Evolutionary conservation across 2,329 filamentous ascomycete species (phyloP).

Genomic region (Escovopsis sp.): DNA sequence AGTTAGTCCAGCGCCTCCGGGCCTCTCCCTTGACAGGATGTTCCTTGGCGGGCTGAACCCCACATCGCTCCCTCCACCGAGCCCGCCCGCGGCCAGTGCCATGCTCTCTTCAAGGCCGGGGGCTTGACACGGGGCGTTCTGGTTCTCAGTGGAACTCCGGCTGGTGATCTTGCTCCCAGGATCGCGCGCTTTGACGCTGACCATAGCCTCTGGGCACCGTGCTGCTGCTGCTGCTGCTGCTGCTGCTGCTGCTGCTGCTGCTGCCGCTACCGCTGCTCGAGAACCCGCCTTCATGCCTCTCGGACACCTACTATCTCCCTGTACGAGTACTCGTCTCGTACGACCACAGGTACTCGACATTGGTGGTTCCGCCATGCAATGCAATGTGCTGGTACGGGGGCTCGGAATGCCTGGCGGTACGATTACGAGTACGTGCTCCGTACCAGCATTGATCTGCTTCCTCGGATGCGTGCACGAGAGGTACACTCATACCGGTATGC

Average conservation of each 20-base stretch:
- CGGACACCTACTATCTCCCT: too few relatives aligned
- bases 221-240: neutral
- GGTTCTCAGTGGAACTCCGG: conserved; percentile 4
- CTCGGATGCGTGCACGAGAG: too few relatives aligned
- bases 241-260: neutral
- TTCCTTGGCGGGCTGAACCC: conserved; percentile 3
- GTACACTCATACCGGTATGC: too few relatives aligned
- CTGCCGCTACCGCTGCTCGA: neutral
- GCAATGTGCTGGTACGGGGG: conserved; percentile 4
- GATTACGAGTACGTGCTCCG: neutral
- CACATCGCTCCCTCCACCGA: neutral
- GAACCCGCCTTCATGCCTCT: too few relatives aligned
- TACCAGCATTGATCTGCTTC: neutral
- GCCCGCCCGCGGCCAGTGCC: too few relatives aligned
- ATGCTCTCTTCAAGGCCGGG: neutral
- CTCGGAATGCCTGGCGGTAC: neutral
- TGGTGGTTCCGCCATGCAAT: conserved; percentile 1
- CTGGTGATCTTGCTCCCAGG: conserved; percentile 4
- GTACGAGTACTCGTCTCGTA: too few relatives aligned
- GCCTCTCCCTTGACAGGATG: conserved; percentile 1
- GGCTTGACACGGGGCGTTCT: neutral
- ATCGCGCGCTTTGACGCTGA: conserved; percentile 1
- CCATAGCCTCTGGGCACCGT: neutral
- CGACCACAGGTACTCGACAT: too few relatives aligned
- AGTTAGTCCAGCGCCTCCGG: neutral